Base-by-base conservation (phyloP, 441 rosid species). In the Populus hybrid region DNA sequence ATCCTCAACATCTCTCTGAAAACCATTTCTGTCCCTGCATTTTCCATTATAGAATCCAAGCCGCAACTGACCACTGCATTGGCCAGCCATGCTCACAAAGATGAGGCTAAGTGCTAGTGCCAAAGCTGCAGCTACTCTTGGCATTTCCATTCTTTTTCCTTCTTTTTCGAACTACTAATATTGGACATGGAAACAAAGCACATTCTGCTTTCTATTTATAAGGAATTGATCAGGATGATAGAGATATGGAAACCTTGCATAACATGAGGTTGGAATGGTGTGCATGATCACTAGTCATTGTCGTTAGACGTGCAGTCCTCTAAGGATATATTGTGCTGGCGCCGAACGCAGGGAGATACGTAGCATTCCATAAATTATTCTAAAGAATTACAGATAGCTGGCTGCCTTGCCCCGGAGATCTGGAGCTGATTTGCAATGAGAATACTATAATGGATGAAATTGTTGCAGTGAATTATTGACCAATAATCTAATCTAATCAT, bases 21-120 rank as follows among this genome's bases (percentile, higher is more conserved):
- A 50, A 0, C 59, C 59, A 50, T 50, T 16, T 6, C 8, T n/a
- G 42, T 32, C 2, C 14, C 6, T 46, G 71, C 91, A 89, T 72
- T 75, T 67, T 3, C 76, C 34, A 0, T 26, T 77, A 76, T 88
- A 89, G 83, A 65, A 88, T 14, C 86, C 83, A 1, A 63, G n/a
- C 61, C 32, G 69, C 69, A 85, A 84, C 24, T 77, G 64, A 3
- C 86, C 88, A 36, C 77, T 50, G 63, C 93, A 81, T 4, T 73
- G 78, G 30, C 80, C 79, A 28, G 80, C 35, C 65, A 87, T 53
- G 85, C 71, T 84, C 69, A 81, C 79, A 1, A 87, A 64, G 50
- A 84, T 78, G 35, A 87, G 72, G 61, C 74, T 70, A 18, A 89
- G 70, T 57, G 81, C 71, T 38, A 84, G 12, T 69, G 78, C 57